Conservation (phyloP, 805 yeast species). For the Candida nanaspora region DNA sequence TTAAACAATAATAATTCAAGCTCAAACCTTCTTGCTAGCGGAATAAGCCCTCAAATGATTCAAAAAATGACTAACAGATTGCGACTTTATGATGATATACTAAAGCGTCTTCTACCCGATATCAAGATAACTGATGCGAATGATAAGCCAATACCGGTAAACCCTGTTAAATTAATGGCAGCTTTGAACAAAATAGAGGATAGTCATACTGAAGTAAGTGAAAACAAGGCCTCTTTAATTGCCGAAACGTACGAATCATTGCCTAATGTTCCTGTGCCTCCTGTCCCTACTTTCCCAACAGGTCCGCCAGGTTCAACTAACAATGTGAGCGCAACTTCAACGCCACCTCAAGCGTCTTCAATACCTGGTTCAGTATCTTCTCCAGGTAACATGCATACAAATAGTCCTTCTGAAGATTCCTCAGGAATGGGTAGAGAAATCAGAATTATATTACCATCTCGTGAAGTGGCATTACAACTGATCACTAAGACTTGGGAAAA, state of each 20-base stretch:
- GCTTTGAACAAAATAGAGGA: conserved; percentile 21
- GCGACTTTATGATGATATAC: conserved; percentile 25
- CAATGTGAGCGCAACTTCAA: neutral
- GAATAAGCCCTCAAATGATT: conserved; percentile 15
- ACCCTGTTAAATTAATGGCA: conserved; percentile 24
- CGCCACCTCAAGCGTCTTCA: neutral
- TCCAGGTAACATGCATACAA: neutral
- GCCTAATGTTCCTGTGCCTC: conserved; percentile 26
- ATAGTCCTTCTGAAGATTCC: conserved; percentile 16
- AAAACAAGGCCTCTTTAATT: conserved; percentile 4
- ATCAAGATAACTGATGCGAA: conserved; percentile 23
- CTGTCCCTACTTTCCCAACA: conserved; percentile 11
- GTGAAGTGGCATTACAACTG: conserved; percentile 61
- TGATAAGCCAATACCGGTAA: conserved; percentile 24
- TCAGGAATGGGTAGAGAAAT: conserved; percentile 42
- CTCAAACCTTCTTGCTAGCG: neutral
- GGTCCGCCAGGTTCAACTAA: neutral
- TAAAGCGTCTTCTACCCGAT: conserved; percentile 24
- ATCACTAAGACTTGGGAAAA: conserved; percentile 76
- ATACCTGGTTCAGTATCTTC: neutral
- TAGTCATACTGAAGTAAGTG: conserved; percentile 8
- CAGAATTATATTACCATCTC: conserved; percentile 66
- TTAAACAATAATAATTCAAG: neutral
- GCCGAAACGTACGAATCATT: conserved; percentile 19
- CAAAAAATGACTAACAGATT: conserved; percentile 24